Base-by-base conservation (phyloP, 2,329 filamentous ascomycete genomes). In the Orbilia javanica region DNA sequence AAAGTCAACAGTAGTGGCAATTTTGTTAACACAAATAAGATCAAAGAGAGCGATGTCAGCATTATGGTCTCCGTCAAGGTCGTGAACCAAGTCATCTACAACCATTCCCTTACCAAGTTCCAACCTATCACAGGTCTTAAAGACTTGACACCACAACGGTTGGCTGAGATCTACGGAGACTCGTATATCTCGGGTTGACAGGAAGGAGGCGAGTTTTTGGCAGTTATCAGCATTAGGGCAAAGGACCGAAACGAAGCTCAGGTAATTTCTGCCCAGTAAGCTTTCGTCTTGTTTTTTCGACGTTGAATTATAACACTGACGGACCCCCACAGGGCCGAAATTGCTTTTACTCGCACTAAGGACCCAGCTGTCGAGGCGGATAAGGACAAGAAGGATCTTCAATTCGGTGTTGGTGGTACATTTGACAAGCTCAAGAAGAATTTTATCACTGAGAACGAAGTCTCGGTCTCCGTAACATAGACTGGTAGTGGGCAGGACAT, bases 31-130 rank as follows among this genome's bases (percentile, higher is more conserved):
- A 25, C 44, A 20, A 29, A 50, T n/a, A 53, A 68, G 50, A 74
- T 83, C 70, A 82, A 82, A 70, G 76, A 80, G 25, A 80, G 73
- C 29, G 81, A 83, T 66, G 36, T 82, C 20, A 83, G 82, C 70
- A 79, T 74, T 46, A 67, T 74, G 25, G 73, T 82, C 42, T 65
- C 64, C 20, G 81, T 82, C 53, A 82, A 82, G 34, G 81, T 82
- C 13, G 78, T 81, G 4, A 81, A 81, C 53, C 81, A 82, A 55
- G 81, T 75, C 0, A 64, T 80, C 18, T 77, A 68, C 18, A 70
- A 80, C 34, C 81, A 82, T 27, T 75, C 48, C 5, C 64, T 5
- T 82, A 53, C n/a, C 2, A 53, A 22, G 20, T 73, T 62, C 4
- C 25, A 20, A 18, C 29, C 70, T 79, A 22, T 79, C 69, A 10